A percentile compares a stretch with the other conserved stretches of the same genome.
These are phyloP conservation scores for Magnaporthiopsis incrustans DNA, from an alignment of 2,329 filamentous ascomycete species.

Conservation along the genomic window DNA sequence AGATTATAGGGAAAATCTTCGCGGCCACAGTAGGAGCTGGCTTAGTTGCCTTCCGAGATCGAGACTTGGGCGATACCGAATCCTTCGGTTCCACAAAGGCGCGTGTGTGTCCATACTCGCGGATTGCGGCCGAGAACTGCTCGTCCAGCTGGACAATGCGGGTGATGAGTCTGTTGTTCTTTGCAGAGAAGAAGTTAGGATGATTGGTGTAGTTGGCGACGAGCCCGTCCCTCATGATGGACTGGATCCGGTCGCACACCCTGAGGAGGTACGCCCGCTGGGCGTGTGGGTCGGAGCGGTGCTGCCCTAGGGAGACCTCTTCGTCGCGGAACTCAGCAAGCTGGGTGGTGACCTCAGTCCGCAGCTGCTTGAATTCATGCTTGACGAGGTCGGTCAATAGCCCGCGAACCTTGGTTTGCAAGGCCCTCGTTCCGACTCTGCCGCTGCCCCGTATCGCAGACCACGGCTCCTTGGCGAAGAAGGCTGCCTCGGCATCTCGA, in stretches of 20 bases:
- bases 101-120: conserved; percentile 20
- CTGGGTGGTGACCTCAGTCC: conserved; percentile 18
- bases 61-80: too few species aligned
- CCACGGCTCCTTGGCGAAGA: conserved; percentile 32
- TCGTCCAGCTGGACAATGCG: conserved; percentile 29
- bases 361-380: conserved; percentile 27
- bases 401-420: conserved; percentile 26
- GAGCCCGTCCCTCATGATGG: conserved; percentile 21
- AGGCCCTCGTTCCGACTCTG: conserved; percentile 24
- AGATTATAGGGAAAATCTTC: not conserved
- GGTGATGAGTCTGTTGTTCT: conserved; percentile 28
- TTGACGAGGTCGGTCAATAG: conserved; percentile 34
- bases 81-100: conserved; percentile 23
- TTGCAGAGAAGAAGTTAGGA: conserved; percentile 18
- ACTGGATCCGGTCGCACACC: conserved; percentile 16
- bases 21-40: not conserved
- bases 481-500: conserved; percentile 23
- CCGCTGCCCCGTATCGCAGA: conserved; percentile 15
- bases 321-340: conserved; percentile 10
- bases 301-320: conserved; percentile 23
- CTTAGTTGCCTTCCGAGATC: too few species aligned
- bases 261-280: conserved; percentile 31
- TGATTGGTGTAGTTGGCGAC: conserved; percentile 27
- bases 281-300: conserved; percentile 18
- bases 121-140: conserved; percentile 23